Evolutionary conservation across 2,329 filamentous ascomycete species (phyloP), one percentile per base, ranked within the genome.

Genomic region (Pseudogymnoascus sp.): DNA sequence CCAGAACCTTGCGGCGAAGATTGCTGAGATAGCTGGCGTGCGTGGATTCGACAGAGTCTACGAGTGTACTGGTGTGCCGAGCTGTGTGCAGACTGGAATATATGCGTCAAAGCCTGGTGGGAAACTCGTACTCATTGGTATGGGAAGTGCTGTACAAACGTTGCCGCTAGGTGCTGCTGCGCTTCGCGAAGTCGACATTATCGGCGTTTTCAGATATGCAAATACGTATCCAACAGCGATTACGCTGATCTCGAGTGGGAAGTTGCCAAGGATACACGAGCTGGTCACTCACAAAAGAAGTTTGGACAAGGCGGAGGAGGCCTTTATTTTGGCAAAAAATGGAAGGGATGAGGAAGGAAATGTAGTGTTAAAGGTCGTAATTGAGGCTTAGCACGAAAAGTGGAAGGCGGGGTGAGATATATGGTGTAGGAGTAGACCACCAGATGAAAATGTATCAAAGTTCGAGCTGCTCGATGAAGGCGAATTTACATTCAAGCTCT

Each of bases 161-260:
- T 79, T 92, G 1, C 88, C 88, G 1, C 78, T 93, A 54, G 89
- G 86, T 6, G 86, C 87, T 4, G 88, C 88, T 2, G 87, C 89
- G 40, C 78, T 91, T 29, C 83, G 88, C 39, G 89, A 93, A 75
- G 86, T 92, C 47, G 89, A 92, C 71, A 87, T 92, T 34, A 76
- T 91, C n/a, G 88, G 88, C 36, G 86, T 91, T 31, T 91, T 92
- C 76, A 82, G 89, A 59, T 92, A 92, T 69, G 87, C 87, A 18
- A 89, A 91, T 73, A 90, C 88, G 0, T 92, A 91, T 71, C 80
- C 83, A 4, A 86, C 84, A 0, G 88, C 87, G n/a, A 87, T 92
- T 65, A 79, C 79, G 42, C 72, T 86, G 74, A 75, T 87, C 73
- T 75, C 81, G 78, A 47, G 42, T 23, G 77, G 80, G 18, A 74